These are phyloP conservation scores for Diaporthe sp. DNA, from an alignment of 2,329 filamentous ascomycete species.

Conservation along the genomic window DNA sequence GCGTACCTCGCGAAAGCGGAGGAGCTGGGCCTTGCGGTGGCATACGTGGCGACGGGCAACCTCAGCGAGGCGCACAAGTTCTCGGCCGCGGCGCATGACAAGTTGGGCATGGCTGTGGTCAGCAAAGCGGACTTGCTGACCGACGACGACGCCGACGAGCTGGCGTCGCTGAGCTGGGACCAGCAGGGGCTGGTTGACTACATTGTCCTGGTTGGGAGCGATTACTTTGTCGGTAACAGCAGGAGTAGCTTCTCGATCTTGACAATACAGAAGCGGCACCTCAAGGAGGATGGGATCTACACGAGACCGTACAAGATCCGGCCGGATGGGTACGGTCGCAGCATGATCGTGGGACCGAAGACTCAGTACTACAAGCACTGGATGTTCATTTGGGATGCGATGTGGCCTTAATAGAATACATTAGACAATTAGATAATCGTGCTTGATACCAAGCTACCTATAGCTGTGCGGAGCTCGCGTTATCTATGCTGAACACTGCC, in stretches of 20 bases:
- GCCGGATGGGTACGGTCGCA: slow-evolving; percentile 53
- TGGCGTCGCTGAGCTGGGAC: slow-evolving; percentile 54
- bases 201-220: slow-evolving; percentile 50
- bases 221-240: slow-evolving; percentile 55
- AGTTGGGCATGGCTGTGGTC: slow-evolving; percentile 47
- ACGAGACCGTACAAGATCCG: slow-evolving; percentile 55
- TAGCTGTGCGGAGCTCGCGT: no score
- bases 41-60: slow-evolving; percentile 59
- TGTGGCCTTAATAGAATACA: slow-evolving; percentile 49
- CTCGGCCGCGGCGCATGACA: slow-evolving; percentile 44
- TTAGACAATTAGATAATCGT: neutral
- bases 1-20: slow-evolving; percentile 52
- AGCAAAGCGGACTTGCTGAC: slow-evolving; percentile 51
- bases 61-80: slow-evolving; percentile 53
- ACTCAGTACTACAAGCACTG: slow-evolving; percentile 58
- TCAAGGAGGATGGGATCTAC: slow-evolving; percentile 51
- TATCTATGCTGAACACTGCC: no score
- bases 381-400: slow-evolving; percentile 59
- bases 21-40: slow-evolving; percentile 44
- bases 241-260: slow-evolving; percentile 60
- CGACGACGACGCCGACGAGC: slow-evolving; percentile 40
- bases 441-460: no score
- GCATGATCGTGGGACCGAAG: slow-evolving; percentile 56
- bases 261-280: slow-evolving; percentile 56
- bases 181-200: slow-evolving; percentile 56